Conservation (phyloP, 495 filamentous ascomycete genomes). For the Neurospora sp. region DNA sequence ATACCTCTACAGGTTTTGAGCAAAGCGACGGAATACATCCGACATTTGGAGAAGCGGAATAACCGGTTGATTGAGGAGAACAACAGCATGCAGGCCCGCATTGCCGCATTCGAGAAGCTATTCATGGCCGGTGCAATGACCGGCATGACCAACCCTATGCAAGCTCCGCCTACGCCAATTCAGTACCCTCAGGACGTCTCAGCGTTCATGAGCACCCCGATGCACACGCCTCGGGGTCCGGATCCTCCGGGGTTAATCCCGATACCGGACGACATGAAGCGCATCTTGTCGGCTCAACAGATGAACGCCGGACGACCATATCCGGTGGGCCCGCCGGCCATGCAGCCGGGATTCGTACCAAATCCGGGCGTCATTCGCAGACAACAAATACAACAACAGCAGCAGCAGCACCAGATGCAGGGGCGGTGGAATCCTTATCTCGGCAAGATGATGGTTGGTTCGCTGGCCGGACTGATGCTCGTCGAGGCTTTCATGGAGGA, state of each 20-base stretch:
- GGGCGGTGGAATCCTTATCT: conserved; percentile 40
- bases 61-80: conserved; percentile 75
- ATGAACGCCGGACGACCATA: conserved; percentile 35
- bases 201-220: conserved; percentile 23
- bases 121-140: conserved; percentile 50
- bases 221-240: conserved; percentile 18
- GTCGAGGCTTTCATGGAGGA: conserved; percentile 60
- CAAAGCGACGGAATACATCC: conserved; percentile 94
- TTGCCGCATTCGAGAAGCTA: conserved; percentile 60
- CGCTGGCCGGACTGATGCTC: conserved; percentile 84
- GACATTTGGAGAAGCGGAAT: conserved; percentile 84
- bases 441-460: conserved; percentile 82
- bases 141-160: conserved; percentile 31
- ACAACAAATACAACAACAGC: conserved; percentile 33
- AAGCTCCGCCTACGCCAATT: conserved; percentile 37
- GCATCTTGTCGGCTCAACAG: conserved; percentile 45
- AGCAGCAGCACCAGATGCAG: conserved; percentile 17
- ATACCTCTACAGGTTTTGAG: conserved; percentile 49
- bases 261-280: conserved; percentile 67
- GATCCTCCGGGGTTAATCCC: conserved; percentile 61
- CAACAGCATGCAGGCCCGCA: conserved; percentile 55
- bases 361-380: conserved; percentile 30
- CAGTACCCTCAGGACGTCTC: conserved; percentile 33
- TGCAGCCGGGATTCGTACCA: conserved; percentile 21
- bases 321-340: conserved; percentile 23